Evolutionary conservation across 352 stramenopile species (phyloP).

Genomic region (Globisporangium solare): DNA sequence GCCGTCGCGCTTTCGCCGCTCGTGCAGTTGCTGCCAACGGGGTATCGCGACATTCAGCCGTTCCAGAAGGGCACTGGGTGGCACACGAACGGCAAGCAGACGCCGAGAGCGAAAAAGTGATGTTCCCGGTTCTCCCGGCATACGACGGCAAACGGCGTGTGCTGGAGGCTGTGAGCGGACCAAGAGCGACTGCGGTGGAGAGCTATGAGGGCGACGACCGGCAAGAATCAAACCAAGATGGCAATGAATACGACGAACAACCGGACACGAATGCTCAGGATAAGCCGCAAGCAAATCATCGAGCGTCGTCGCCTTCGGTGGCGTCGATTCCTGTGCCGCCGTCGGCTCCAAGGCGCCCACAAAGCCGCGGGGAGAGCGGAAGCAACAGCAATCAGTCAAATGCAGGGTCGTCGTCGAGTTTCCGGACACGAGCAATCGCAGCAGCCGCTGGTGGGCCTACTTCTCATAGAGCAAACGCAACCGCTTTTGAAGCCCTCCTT

Average conservation of each 20-base stretch:
- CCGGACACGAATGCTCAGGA: background rate
- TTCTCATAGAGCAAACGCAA: background rate
- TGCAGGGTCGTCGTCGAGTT: slow-evolving; percentile 14
- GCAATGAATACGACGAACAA: background rate
- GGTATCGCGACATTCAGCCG: slow-evolving; percentile 65
- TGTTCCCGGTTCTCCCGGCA: slow-evolving; percentile 38
- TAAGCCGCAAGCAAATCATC: background rate
- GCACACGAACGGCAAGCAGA: slow-evolving; percentile 48
- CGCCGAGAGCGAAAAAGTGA: slow-evolving; percentile 22
- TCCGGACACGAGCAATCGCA: slow-evolving; percentile 22
- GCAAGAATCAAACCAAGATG: slow-evolving; percentile 7
- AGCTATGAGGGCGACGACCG: slow-evolving; percentile 9
- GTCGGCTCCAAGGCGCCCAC: slow-evolving; percentile 16
- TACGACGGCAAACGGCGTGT: background rate
- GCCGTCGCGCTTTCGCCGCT: slow-evolving; percentile 38
- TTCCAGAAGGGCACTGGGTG: slow-evolving; percentile 64
- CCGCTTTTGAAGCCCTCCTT: slow-evolving; percentile 8
- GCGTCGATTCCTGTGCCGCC: slow-evolving; percentile 21
- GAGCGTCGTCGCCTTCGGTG: slow-evolving; percentile 16
- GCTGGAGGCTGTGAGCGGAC: background rate
- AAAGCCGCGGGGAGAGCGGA: slow-evolving; percentile 8
- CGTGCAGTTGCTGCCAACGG: slow-evolving; percentile 49
- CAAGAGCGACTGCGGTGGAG: background rate
- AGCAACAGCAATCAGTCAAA: slow-evolving; percentile 21
- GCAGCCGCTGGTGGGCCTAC: slow-evolving; percentile 5